Conservation (phyloP, 23 red algal species). For the Gracilaria vermiculophylla region DNA sequence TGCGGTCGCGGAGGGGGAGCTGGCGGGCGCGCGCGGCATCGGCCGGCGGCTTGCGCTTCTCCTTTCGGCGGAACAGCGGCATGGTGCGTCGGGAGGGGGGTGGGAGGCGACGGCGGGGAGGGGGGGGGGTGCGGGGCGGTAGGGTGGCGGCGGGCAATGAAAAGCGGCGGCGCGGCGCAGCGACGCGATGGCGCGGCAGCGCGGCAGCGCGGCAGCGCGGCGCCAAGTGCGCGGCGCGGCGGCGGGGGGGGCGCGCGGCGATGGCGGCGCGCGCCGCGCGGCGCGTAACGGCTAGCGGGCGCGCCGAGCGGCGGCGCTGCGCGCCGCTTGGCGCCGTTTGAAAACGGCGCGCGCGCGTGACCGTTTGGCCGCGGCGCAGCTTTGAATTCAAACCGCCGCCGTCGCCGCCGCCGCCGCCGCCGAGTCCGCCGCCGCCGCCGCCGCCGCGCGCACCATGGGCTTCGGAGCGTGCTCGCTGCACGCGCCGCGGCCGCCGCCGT, state of each 20-base stretch:
- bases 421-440: no score
- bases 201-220: not conserved
- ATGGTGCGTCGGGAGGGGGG: not conserved
- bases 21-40: not conserved
- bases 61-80: constrained; percentile 25
- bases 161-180: not conserved
- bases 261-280: not conserved
- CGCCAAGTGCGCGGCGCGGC: not conserved
- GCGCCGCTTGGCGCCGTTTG: not conserved
- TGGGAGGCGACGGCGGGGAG: not conserved
- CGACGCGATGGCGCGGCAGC: not conserved
- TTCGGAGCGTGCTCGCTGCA: not conserved
- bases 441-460: not conserved
- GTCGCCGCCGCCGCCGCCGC: no score
- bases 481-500: not conserved
- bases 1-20: not conserved
- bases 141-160: not conserved
- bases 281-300: constrained; percentile 15
- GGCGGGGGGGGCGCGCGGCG: not conserved
- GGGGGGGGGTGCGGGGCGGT: not conserved
- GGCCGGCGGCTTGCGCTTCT: not conserved
- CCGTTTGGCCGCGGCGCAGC: not conserved
- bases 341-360: not conserved
- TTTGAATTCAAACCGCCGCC: not conserved
- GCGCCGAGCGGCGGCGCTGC: not conserved